Conservation (phyloP, 2,329 filamentous ascomycete species). For the Zopfia rhizophila region DNA sequence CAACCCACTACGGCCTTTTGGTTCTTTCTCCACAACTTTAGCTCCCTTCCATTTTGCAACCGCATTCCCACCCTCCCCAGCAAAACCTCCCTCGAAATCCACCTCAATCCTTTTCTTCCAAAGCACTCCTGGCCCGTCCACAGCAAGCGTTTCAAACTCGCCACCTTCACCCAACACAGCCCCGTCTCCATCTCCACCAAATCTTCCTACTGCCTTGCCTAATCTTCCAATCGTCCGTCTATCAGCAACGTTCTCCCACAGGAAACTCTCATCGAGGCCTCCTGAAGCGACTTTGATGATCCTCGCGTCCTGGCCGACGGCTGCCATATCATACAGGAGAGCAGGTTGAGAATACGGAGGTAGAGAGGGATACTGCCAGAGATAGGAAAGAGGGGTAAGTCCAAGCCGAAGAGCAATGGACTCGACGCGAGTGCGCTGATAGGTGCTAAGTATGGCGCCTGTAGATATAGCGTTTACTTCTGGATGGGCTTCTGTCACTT, state of each 20-base stretch:
- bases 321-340: constrained; percentile 83
- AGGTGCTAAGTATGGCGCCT: constrained; percentile 92
- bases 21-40: constrained; percentile 61
- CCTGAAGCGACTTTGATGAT: constrained; percentile 96
- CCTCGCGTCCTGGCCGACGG: constrained; percentile 81
- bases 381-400: constrained; percentile 81
- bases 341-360: constrained; percentile 62
- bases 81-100: constrained; percentile 66
- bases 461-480: constrained; percentile 87
- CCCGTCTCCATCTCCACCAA: constrained; percentile 72
- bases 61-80: constrained; percentile 80
- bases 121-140: constrained; percentile 78
- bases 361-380: constrained; percentile 90
- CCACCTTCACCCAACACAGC: constrained; percentile 91
- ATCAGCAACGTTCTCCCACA: constrained; percentile 83
- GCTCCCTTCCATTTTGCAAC: constrained; percentile 73
- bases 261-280: constrained; percentile 80
- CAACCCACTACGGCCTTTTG: constrained; percentile 26
- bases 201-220: constrained; percentile 69
- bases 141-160: constrained; percentile 92
- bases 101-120: constrained; percentile 79
- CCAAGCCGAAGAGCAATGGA: constrained; percentile 87
- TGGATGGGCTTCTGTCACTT: constrained; percentile 75
- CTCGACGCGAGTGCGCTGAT: constrained; percentile 96
- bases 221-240: constrained; percentile 58